Evolutionary conservation across 1,284 basidiomycete species (phyloP), one percentile per base, ranked within the genome.

Genomic region (Lignosus rhinocerotis): DNA sequence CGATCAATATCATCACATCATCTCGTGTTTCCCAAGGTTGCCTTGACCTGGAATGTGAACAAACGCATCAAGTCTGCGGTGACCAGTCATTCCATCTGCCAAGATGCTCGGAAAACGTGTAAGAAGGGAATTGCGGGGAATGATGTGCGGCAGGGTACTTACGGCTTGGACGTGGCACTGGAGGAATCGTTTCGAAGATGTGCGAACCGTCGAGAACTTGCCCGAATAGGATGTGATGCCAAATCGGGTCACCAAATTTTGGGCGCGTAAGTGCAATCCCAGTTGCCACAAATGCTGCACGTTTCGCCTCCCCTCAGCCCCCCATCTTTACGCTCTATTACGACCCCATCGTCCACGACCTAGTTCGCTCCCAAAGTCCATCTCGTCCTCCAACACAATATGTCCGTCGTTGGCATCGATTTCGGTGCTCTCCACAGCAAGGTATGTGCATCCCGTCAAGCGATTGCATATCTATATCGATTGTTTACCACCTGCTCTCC

Each of bases 361-460:
- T 30, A 25, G 17, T 19, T 30, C 25, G 14, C 25, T 17, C 54
- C 47, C 58, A 43, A 52, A 51, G 50, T 56, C 52, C 61, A 62
- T 55, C 48, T 53, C 48, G 48, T 14, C 44, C 42, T n/a, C 50
- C 58, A 50, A 32, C 60, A 51, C 59, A 67, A 67, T 83, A 82
- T 92, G 89, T 84, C 89, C 72, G 94, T 96, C 77, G 93, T 96
- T 69, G 94, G 94, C 72, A 85, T 96, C 69, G 94, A 96, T 81
- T 85, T 96, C 73, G 94, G 94, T 72, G 87, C 92, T 61, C 82
- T 94, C 33, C 86, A 89, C 74, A 92, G 89, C 77, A 93, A 94
- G 82, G 90, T 89, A 53, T 36, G 78, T 69, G 19, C 12, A 16
- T 36, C 55, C 30, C 43, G 14, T 39, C n/a, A 44, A 33, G 52